These are phyloP conservation scores for Neofusicoccum cordaticola DNA, from an alignment of 2,329 filamentous ascomycete species.

Conservation along the genomic window DNA sequence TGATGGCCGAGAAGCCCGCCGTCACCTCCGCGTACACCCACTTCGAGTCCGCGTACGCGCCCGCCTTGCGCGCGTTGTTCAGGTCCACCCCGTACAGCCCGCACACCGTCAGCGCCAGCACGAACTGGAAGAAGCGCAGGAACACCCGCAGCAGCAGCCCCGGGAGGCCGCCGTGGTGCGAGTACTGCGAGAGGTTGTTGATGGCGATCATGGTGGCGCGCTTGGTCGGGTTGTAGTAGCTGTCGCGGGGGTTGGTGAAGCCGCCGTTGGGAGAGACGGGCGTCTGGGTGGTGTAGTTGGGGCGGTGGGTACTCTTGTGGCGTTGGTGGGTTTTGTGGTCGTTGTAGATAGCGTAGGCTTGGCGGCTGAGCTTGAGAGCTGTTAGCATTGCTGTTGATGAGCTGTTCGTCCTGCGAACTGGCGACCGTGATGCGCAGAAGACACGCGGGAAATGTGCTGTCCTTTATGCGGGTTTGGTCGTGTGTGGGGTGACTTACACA, in stretches of 20 bases:
- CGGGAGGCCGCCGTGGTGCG: conserved; percentile 34
- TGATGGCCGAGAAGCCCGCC: conserved; percentile 63
- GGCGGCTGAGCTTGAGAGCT: conserved; percentile 1
- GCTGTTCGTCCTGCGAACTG: neutral
- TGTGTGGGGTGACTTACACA: neutral
- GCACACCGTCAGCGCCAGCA: conserved; percentile 71
- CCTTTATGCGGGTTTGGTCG: neutral
- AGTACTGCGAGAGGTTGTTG: neutral
- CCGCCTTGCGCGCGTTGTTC: conserved; percentile 45
- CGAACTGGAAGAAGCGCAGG: conserved; percentile 73
- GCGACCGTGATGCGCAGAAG: neutral
- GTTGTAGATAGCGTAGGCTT: conserved; percentile 8
- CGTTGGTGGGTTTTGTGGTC: conserved; percentile 11
- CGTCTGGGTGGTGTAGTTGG: neutral
- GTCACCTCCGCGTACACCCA: conserved; percentile 67
- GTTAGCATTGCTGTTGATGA: neutral
- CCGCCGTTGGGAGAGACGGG: neutral
- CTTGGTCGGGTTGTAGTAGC: neutral
- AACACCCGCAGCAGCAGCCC: conserved; percentile 54
- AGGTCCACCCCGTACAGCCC: conserved; percentile 60
- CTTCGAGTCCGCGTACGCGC: conserved; percentile 33
- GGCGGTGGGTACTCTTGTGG: neutral
- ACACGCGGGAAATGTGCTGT: neutral
- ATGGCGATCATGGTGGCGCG: conserved; percentile 13
- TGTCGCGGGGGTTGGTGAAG: neutral